Base-by-base conservation (phyloP, 805 yeast species). In the Candida tammaniensis region DNA sequence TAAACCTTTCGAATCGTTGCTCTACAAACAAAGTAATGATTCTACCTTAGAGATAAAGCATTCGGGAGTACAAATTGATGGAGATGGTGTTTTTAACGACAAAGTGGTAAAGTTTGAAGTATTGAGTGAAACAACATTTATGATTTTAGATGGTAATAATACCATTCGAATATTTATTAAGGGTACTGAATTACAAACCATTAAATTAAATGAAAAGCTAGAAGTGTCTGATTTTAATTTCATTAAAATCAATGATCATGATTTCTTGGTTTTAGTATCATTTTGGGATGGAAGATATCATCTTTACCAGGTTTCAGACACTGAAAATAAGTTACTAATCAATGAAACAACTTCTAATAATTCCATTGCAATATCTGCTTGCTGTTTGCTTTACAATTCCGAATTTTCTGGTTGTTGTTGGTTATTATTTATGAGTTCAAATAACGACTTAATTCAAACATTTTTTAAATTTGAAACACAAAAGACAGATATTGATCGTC, bases 231-330 rank as follows among this genome's bases (percentile, higher is more conserved):
- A 33, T 18, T 30, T 38, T 21, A 47, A 44, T 20, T n/a, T 44
- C 9, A 17, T 42, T 3, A 31, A 35, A 5, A 19, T 36, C 3
- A 24, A 12, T 14, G 16, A 34, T n/a, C 29, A 28, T 18, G 27
- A 26, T 18, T 41, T 21, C 20, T 19, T 43, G 7, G 9, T 43
- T 9, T 32, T 49, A 15, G 27, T 46, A 2, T 17, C 42, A 6
- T 47, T 38, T 31, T 46, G 51, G 50, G 36, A 47, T 36, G 52
- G 51, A 5, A 24, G 30, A 10, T 41, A 28, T 22, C 30, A 29
- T 13, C 24, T 49, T 22, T 39, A 38, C 28, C 30, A 32, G 25
- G 17, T 40, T 9, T 19, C 43, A 1, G 32, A 30, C 12, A 13
- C 30, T 5, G 28, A 35, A 9, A 17, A 23, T 19, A 36, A 39